Percentiles rank a stretch among this genome's conserved stretches.
Conservation (phyloP, 192 early-diverging fungal species). For the Linnemannia elongata region DNA sequence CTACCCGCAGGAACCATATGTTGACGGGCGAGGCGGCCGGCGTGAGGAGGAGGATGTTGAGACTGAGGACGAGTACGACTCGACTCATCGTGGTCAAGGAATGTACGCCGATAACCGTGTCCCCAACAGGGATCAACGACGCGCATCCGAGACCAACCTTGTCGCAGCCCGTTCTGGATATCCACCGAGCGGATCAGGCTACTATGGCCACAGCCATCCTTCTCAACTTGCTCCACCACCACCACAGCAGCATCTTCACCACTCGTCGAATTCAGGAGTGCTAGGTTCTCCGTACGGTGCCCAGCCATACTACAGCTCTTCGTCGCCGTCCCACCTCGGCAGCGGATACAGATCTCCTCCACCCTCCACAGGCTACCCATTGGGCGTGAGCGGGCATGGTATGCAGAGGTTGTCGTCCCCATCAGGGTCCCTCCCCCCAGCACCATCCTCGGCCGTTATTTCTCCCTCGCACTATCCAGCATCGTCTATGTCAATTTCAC, state of each 20-base stretch:
- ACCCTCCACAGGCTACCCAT: not conserved
- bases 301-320: slow-evolving; percentile 30
- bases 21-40: not conserved
- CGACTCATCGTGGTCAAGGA: not conserved
- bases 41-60: slow-evolving; percentile 35
- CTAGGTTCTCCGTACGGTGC: slow-evolving; percentile 35
- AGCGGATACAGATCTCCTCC: slow-evolving; percentile 33
- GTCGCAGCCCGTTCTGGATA: slow-evolving; percentile 4
- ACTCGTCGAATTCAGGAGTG: slow-evolving; percentile 10
- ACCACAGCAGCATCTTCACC: not conserved
- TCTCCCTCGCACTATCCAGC: slow-evolving; percentile 19
- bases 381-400: slow-evolving; percentile 5
- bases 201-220: slow-evolving; percentile 24
- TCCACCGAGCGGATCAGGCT: not conserved
- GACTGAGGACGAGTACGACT: slow-evolving; percentile 42
- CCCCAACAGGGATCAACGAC: not conserved
- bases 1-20: slow-evolving; percentile 4
- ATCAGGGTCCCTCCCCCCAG: slow-evolving; percentile 11
- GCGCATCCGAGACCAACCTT: slow-evolving; percentile 18
- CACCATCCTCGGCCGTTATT: slow-evolving; percentile 17
- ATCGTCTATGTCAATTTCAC: not conserved
- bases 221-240: not conserved
- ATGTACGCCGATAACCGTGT: not conserved
- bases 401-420: slow-evolving; percentile 27
- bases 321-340: not conserved